Conservation (phyloP, 176 grass and related monocot genomes). For the Olyra latifolia region DNA sequence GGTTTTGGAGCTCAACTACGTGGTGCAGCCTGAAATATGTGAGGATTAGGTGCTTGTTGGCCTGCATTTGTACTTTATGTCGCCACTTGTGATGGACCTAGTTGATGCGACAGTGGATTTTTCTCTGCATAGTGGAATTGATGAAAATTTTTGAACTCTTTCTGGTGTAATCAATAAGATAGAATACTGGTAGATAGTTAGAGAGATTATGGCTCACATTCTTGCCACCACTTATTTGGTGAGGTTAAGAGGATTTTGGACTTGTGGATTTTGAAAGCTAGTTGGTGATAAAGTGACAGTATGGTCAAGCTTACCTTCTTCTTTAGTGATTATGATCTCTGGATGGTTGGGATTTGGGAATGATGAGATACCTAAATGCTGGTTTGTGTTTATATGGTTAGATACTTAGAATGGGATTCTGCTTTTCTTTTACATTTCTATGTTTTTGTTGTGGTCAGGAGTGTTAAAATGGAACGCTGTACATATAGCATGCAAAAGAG, state of each 20-base stretch:
- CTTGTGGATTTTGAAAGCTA: slow-evolving; percentile 18
- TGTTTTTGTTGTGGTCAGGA: background rate
- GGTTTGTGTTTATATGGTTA: background rate
- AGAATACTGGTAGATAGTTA: background rate
- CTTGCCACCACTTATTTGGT: background rate
- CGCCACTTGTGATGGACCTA: background rate
- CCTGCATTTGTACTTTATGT: slow-evolving; percentile 1
- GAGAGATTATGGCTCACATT: background rate
- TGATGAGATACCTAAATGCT: background rate
- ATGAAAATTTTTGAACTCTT: background rate
- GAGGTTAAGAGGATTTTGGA: background rate
- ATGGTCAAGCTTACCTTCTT: background rate
- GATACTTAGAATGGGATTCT: background rate
- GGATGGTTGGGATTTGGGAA: slow-evolving; percentile 1
- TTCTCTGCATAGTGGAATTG: background rate
- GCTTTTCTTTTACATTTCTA: background rate
- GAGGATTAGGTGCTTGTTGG: background rate
- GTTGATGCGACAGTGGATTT: slow-evolving; percentile 6
- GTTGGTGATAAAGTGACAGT: background rate
- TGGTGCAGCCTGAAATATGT: background rate
- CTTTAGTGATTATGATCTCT: slow-evolving; percentile 1
- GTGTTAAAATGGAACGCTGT: background rate
- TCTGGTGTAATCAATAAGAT: background rate
- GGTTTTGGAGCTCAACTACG: slow-evolving; percentile 7
- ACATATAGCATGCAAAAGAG: background rate